Evolutionary conservation across 2,329 filamentous ascomycete genomes (phyloP), one percentile per base, ranked within the genome.

Genomic region (Dactylonectria macrodidyma): DNA sequence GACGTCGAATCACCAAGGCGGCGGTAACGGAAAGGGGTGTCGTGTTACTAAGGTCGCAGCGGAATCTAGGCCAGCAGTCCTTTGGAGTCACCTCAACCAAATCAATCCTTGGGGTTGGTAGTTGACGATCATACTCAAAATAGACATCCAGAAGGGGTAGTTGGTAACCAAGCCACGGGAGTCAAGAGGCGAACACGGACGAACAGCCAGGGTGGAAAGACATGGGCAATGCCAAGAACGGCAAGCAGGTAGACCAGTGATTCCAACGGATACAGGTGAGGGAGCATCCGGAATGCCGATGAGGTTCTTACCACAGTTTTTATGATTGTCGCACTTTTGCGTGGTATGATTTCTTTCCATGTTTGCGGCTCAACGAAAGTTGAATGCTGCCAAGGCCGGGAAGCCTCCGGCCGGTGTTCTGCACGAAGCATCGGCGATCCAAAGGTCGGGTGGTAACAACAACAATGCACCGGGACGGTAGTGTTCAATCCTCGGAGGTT

Each of bases 401-500:
- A 19, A 54, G 47, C 58, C 56, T 41, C 52, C 30, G 47, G 30
- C 58, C 58, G 58, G 65, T 33, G 34, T 34, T 51, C 60, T 69
- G 60, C 55, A 55, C 59, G 14, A 59, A 41, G 54, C 48, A 73
- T 44, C 51, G 63, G 56, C 59, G 62, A 66, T 59, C 54, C 47
- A 62, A 51, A 60, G 69, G 59, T 55, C 36, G 54, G 41, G 38
- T 59, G 36, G 56, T 62, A 60, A 63, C 41, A 50, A 57, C 38
- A 63, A 33, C 34, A 51, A 65, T 57, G 69, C 26, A 50, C 71
- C 73, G 62, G 52, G 26, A 19, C 30, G 44, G 55, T 51, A 65
- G 46, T 57, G 50, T 67, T 67, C 71, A 67, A 66, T 75, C 69
- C 71, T 72, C 55, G 63, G 58, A 38, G 56, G 56, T 38, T 41